Base-by-base conservation (phyloP, 2,329 filamentous ascomycete genomes). In the Ampelomyces quisqualis region DNA sequence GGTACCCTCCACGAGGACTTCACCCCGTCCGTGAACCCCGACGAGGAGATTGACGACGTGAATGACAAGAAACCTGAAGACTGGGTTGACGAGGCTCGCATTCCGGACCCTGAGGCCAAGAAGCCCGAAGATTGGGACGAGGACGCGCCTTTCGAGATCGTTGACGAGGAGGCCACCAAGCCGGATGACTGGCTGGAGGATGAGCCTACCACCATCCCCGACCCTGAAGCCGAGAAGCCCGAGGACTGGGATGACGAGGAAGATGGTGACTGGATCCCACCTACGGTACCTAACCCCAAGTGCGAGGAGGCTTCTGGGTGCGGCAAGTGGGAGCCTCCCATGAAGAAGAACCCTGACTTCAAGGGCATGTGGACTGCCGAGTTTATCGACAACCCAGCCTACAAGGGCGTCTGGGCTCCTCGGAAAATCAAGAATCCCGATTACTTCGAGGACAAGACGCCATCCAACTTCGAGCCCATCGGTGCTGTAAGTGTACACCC, bases 211-310 rank as follows among this genome's bases (percentile, higher is more conserved):
- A 86, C 81, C 55, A 77, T 97, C 47, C 81, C 90, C 43, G 93
- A 98, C 76, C 93, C 93, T 40, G 90, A 95, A 76, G 90, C 91
- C 36, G 79, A 88, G 77, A 98, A 97, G 85, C 93, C 93, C 50
- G 90, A 95, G 75, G 93, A 97, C 70, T 98, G 93, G 93, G 91
- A 96, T 75, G 91, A 98, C 45, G 93, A 98, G 77, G 93, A 98
- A 77, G 93, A 98, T 71, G 93, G 93, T 71, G 93, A 98, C 77
- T 98, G 90, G 90, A 72, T 95, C 57, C 76, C 90, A 37, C 93
- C 91, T 43, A 90, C 84, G 40, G 82, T 98, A 40, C 81, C 89
- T 69, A 97, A 98, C 83, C 88, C 91, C 72, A 95, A 95, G 82
- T 97, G 93, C 68, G 82, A 84, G 53, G 91, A 97, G 44, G 88